Percentiles rank a stretch among this genome's conserved stretches.
Conservation (phyloP, 305 asterid genomes). For the Petunia hybrid region DNA sequence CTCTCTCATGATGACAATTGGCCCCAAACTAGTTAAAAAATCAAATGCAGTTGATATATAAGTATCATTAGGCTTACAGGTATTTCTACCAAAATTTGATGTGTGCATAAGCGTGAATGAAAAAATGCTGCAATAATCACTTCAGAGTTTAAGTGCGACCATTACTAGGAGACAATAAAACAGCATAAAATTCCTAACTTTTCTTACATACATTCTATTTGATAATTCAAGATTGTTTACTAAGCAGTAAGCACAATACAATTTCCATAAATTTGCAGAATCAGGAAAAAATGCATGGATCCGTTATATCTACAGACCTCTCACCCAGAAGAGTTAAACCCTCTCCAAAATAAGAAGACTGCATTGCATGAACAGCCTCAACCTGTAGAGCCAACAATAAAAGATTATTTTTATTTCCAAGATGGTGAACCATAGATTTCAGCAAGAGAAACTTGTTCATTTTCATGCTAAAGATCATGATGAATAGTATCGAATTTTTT, state of each 20-base stretch:
- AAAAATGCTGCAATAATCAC: neutral
- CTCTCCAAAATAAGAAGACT: conserved; percentile 37
- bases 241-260: neutral
- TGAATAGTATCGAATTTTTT: neutral
- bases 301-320: conserved; percentile 22
- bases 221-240: neutral
- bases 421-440: conserved; percentile 14
- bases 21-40: neutral
- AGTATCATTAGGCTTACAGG: neutral
- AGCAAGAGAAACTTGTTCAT: neutral
- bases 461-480: neutral
- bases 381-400: conserved; percentile 30
- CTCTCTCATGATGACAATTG: neutral
- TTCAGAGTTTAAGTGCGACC: conserved; percentile 3
- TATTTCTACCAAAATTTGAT: neutral
- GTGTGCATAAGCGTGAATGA: neutral
- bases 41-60: neutral
- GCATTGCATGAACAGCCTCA: conserved; percentile 34
- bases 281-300: neutral
- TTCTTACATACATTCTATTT: neutral
- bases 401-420: neutral
- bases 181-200: neutral
- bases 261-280: conserved; percentile 14
- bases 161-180: conserved; percentile 8
- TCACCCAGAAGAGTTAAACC: conserved; percentile 41